Percentiles rank a stretch among this genome's conserved stretches.
phyloP scores from a whole-genome alignment of 257 asterid genomes.

The Cinchona pubescens region DNA sequence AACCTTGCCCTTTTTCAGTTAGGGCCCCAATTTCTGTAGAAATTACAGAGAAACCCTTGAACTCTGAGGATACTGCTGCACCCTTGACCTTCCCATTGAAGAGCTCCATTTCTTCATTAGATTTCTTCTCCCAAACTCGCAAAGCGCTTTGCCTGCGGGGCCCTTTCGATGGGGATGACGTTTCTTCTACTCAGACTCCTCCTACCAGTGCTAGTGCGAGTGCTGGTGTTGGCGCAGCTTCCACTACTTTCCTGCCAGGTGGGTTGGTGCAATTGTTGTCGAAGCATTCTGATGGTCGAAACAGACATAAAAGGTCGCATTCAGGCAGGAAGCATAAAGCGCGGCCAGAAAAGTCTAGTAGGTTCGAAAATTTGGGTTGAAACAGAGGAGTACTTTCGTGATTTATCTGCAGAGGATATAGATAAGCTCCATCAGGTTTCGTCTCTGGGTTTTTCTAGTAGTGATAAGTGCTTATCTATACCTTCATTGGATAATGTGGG shows the following conservation, averaged over 20 bases:
- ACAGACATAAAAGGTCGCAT: constrained; percentile 74
- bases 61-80: constrained; percentile 30
- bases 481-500: constrained; percentile 27
- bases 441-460: constrained; percentile 28
- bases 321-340: constrained; percentile 52
- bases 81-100: constrained; percentile 39
- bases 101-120: constrained; percentile 33
- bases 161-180: constrained; percentile 65
- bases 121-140: constrained; percentile 68
- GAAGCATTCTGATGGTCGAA: constrained; percentile 65
- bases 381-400: constrained; percentile 79
- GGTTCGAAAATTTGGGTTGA: constrained; percentile 64
- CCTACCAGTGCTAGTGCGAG: constrained; percentile 16
- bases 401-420: constrained; percentile 54
- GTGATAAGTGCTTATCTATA: constrained; percentile 44
- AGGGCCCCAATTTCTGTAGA: constrained; percentile 18
- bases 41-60: constrained; percentile 64
- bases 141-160: constrained; percentile 69
- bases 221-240: constrained; percentile 25
- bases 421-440: constrained; percentile 52
- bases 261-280: constrained; percentile 55
- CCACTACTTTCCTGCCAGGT: constrained; percentile 54
- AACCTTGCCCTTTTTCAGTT: constrained; percentile 43
- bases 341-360: constrained; percentile 38
- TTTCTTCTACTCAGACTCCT: constrained; percentile 20